A percentile compares a stretch with the other conserved stretches of the same genome.
phyloP scores from a whole-genome alignment of 1,139 yeast species.

The Yamadazyma aaseri region DNA sequence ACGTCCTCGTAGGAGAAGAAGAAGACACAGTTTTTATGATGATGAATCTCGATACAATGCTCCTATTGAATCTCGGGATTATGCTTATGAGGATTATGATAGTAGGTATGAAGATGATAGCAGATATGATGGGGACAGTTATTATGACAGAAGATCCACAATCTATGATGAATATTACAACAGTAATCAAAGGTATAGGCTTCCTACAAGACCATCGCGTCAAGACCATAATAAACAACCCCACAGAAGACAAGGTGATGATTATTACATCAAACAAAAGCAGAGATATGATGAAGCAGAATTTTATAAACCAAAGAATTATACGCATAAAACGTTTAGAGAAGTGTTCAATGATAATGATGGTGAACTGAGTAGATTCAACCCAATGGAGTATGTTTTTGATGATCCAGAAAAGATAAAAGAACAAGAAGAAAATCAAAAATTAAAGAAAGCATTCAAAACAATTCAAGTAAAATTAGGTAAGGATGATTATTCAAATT shows the following conservation, averaged over 20 bases:
- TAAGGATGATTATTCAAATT: conserved; percentile 33
- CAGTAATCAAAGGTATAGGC: conserved; percentile 9
- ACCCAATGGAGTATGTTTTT: conserved; percentile 45
- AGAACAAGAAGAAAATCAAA: conserved; percentile 20
- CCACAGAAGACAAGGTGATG: conserved; percentile 16
- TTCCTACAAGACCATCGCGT: conserved; percentile 6
- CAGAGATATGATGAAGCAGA: conserved; percentile 33
- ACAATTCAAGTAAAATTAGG: conserved; percentile 30
- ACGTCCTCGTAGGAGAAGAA: conserved; percentile 8
- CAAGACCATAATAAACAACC: conserved; percentile 1
- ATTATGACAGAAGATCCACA: conserved; percentile 6
- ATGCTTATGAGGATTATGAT: conserved; percentile 5
- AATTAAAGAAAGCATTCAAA: conserved; percentile 28
- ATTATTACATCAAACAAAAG: conserved; percentile 41
- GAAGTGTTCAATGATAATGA: conserved; percentile 39
- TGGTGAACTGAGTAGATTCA: conserved; percentile 31
- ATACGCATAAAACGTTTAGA: conserved; percentile 42
- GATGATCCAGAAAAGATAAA: conserved; percentile 24
- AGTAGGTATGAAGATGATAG: conserved; percentile 4
- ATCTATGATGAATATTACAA: conserved; percentile 14
- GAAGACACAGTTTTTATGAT: conserved; percentile 9
- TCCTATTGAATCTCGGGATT: neutral
- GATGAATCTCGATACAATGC: neutral
- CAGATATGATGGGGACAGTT: conserved; percentile 6
- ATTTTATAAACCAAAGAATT: conserved; percentile 33